phyloP scores from a whole-genome alignment of 2,329 filamentous ascomycete genomes.

The Pseudogymnoascus pannorum region DNA sequence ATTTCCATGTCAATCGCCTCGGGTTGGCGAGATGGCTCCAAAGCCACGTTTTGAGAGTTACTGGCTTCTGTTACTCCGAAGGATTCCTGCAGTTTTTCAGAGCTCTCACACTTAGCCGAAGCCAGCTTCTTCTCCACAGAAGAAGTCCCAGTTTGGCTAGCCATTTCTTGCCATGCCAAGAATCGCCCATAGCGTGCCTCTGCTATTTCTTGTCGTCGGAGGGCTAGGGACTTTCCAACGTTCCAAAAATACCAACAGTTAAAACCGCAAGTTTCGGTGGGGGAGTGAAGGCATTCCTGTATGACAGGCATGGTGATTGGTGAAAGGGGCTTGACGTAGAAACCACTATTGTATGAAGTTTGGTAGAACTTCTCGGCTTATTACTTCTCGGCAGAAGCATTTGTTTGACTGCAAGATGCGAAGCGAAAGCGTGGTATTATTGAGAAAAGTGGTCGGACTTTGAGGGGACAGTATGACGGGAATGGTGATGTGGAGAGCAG shows the following conservation, averaged over 20 bases:
- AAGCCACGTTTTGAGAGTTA: not conserved
- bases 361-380: not conserved
- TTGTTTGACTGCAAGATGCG: not conserved
- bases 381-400: not conserved
- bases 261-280: not conserved
- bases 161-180: not conserved
- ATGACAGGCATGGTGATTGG: not conserved
- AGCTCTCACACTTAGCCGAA: not conserved
- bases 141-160: not conserved
- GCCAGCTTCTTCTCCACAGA: not conserved
- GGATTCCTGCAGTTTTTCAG: not conserved
- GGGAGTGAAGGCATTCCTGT: not conserved
- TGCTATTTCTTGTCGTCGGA: not conserved
- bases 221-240: not conserved
- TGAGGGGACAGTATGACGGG: not conserved
- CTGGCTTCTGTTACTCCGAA: not conserved
- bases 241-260: slow-evolving; percentile 1
- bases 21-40: not conserved
- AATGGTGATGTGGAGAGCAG: not conserved
- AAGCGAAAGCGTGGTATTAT: not conserved
- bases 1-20: not conserved
- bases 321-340: not conserved
- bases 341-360: not conserved
- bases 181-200: not conserved
- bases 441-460: not conserved